These are phyloP conservation scores for Malbranchea zuffiana DNA, from an alignment of 2,329 filamentous ascomycete genomes.

Conservation along the genomic window DNA sequence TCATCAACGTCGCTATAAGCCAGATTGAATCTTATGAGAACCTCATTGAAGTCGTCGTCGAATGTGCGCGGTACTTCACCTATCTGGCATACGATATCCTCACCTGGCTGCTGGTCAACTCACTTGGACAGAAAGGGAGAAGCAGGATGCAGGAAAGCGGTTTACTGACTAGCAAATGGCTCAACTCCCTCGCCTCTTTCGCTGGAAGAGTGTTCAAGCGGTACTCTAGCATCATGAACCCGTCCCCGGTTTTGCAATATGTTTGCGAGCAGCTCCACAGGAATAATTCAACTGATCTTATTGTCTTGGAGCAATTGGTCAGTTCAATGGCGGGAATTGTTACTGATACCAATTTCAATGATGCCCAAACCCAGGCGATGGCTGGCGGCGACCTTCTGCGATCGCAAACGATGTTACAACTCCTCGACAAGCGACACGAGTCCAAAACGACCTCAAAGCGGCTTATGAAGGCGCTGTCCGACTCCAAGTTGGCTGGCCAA, in stretches of 20 bases:
- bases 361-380: constrained; percentile 77
- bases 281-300: constrained; percentile 80
- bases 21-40: constrained; percentile 94
- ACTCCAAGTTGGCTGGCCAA: constrained; percentile 66
- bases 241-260: constrained; percentile 77
- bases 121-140: constrained; percentile 48
- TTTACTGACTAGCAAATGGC: constrained; percentile 78
- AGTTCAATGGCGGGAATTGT: constrained; percentile 89
- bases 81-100: constrained; percentile 85
- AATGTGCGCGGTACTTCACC: constrained; percentile 90
- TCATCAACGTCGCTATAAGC: constrained; percentile 77
- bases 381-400: constrained; percentile 72
- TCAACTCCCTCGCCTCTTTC: constrained; percentile 81
- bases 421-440: constrained; percentile 73
- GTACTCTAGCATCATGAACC: constrained; percentile 65
- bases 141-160: constrained; percentile 53
- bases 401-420: constrained; percentile 65
- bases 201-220: constrained; percentile 80
- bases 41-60: constrained; percentile 85
- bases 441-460: constrained; percentile 64
- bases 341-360: constrained; percentile 75
- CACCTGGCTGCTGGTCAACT: constrained; percentile 79
- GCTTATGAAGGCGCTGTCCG: constrained; percentile 66
- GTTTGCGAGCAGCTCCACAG: constrained; percentile 71
- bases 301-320: constrained; percentile 83